Conservation (phyloP, 352 stramenopile genomes). For the Globisporangium nunn region DNA sequence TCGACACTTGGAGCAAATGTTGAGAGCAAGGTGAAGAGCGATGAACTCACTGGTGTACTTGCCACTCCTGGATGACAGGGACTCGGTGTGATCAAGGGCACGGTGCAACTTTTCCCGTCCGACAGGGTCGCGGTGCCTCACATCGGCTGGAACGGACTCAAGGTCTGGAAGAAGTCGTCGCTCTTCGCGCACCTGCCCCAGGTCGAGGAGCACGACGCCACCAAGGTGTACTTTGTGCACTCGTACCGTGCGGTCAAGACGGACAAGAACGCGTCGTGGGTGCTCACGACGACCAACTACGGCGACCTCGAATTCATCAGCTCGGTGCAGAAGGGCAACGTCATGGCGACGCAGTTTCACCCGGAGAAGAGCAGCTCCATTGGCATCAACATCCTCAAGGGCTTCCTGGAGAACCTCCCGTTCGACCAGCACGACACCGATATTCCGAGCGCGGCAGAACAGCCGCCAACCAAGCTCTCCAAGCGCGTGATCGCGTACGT, state of each 20-base stretch:
- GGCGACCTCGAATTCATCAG: constrained; percentile 91
- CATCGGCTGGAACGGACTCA: constrained; percentile 98
- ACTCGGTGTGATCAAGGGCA: constrained; percentile 91
- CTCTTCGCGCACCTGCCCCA: constrained; percentile 46
- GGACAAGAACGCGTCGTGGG: constrained; percentile 85
- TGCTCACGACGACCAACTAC: constrained; percentile 95
- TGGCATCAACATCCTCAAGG: constrained; percentile 89
- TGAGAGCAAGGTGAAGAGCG: not conserved
- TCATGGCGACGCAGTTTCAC: constrained; percentile 98
- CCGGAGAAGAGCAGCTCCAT: constrained; percentile 95
- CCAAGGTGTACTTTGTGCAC: constrained; percentile 97
- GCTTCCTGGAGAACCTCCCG: constrained; percentile 87
- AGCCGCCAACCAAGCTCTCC: constrained; percentile 69
- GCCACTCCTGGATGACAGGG: constrained; percentile 31
- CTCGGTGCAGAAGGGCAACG: constrained; percentile 92
- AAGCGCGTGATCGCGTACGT: constrained; percentile 94
- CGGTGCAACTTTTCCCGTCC: constrained; percentile 86
- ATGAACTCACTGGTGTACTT: constrained; percentile 1
- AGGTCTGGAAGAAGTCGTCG: constrained; percentile 78
- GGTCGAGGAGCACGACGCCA: constrained; percentile 22
- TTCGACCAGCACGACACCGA: constrained; percentile 37
- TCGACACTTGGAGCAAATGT: not conserved
- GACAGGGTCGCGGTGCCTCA: constrained; percentile 88
- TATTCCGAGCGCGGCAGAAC: constrained; percentile 22
- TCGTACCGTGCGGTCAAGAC: constrained; percentile 87